phyloP scores from a whole-genome alignment of 495 filamentous ascomycete species.

The Penicillium arizonense region DNA sequence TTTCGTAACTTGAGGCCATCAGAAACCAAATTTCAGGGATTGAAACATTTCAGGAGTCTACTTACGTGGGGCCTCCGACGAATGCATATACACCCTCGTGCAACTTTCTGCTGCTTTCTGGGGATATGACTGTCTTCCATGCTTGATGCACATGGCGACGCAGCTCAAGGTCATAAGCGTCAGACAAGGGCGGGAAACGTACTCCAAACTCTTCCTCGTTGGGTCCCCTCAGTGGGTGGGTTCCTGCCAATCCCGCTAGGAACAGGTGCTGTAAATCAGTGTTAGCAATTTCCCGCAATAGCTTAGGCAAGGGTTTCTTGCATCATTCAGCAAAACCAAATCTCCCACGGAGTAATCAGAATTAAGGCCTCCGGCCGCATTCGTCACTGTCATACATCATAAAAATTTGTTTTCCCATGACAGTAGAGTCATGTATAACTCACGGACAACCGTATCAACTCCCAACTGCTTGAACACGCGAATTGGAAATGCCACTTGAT shows the following conservation, averaged over 20 bases:
- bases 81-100: slow-evolving; percentile 78
- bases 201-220: slow-evolving; percentile 67
- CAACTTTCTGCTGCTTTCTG: slow-evolving; percentile 45
- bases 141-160: slow-evolving; percentile 58
- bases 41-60: slow-evolving; percentile 2
- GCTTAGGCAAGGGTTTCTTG: slow-evolving; percentile 24
- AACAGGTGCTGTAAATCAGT: slow-evolving; percentile 60
- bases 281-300: slow-evolving; percentile 24
- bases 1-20: slow-evolving; percentile 59
- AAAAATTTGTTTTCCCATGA: slow-evolving; percentile 8
- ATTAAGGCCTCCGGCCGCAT: slow-evolving; percentile 75
- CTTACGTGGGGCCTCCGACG: slow-evolving; percentile 66
- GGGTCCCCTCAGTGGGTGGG: slow-evolving; percentile 68
- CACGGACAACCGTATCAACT: slow-evolving; percentile 62
- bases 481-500: slow-evolving; percentile 66
- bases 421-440: slow-evolving; percentile 14
- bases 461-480: slow-evolving; percentile 69
- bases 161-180: slow-evolving; percentile 73
- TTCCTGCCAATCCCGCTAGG: slow-evolving; percentile 66
- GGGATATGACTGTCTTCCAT: slow-evolving; percentile 52
- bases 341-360: slow-evolving; percentile 68
- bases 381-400: slow-evolving; percentile 55
- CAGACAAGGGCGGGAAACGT: slow-evolving; percentile 70
- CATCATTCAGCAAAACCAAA: slow-evolving; percentile 71
- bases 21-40: slow-evolving; percentile 1